Conservation (phyloP, 345 rosid genomes). For the Conringia planisiliqua region DNA sequence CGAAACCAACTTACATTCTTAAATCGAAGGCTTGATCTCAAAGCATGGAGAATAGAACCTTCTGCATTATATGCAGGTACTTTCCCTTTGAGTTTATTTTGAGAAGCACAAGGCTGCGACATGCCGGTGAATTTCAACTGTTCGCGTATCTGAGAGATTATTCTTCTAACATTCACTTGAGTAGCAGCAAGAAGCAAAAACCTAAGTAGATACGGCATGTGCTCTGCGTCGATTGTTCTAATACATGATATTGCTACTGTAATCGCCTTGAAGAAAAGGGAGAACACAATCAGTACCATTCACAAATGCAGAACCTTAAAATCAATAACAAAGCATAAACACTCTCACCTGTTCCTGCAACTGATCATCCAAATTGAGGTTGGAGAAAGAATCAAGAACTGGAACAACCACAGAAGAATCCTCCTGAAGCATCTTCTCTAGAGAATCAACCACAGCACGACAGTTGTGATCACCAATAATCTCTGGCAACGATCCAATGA, state of each 20-base stretch:
- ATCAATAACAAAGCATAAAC: background rate
- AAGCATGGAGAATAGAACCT: conserved; percentile 67
- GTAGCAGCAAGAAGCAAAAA: conserved; percentile 79
- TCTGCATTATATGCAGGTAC: conserved; percentile 43
- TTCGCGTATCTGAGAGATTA: conserved; percentile 64
- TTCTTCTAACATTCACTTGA: conserved; percentile 58
- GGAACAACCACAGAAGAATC: conserved; percentile 67
- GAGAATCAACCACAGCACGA: conserved; percentile 53
- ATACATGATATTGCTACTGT: conserved; percentile 74
- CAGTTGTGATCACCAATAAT: conserved; percentile 63
- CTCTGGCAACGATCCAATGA: conserved; percentile 86
- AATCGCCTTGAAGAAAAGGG: conserved; percentile 44
- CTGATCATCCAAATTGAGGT: conserved; percentile 59
- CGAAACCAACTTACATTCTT: conserved; percentile 52
- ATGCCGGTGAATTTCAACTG: conserved; percentile 63
- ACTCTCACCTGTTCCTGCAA: conserved; percentile 68
- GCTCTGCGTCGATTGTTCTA: conserved; percentile 65
- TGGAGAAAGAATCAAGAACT: conserved; percentile 73
- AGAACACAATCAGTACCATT: conserved; percentile 5
- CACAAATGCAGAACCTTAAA: background rate
- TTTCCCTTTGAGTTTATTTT: conserved; percentile 67
- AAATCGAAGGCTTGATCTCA: conserved; percentile 76
- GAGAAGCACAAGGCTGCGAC: conserved; percentile 39
- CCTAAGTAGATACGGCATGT: conserved; percentile 69
- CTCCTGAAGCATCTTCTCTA: conserved; percentile 73